phyloP scores from a whole-genome alignment of 2,329 filamentous ascomycete species.

The Exophiala oligosperma region DNA sequence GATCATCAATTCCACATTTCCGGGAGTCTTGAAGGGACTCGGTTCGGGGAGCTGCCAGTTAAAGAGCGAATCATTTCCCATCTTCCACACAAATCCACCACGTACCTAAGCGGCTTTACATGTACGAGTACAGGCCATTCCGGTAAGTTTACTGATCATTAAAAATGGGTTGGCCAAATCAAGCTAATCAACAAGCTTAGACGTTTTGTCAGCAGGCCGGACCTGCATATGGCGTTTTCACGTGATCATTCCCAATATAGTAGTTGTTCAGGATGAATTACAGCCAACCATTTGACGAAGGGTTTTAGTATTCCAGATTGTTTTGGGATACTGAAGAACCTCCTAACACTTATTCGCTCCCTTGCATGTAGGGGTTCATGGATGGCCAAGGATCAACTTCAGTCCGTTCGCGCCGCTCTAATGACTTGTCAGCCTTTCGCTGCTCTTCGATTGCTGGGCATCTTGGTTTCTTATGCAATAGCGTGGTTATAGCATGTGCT shows the following conservation, averaged over 20 bases:
- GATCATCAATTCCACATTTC: not conserved
- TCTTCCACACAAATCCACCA: not conserved
- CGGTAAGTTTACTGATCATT: conserved; percentile 1
- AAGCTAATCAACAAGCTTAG: not conserved
- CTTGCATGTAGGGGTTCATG: too few species aligned
- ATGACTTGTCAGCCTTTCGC: too few species aligned
- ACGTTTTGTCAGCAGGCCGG: not conserved
- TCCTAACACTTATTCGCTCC: not conserved
- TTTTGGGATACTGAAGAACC: not conserved
- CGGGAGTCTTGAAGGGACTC: too few species aligned
- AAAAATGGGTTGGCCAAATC: not conserved
- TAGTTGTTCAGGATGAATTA: not conserved
- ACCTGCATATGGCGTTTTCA: not conserved
- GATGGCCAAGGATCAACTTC: too few species aligned
- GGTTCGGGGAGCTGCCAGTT: too few species aligned
- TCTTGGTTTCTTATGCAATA: too few species aligned
- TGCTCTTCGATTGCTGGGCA: too few species aligned
- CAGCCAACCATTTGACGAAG: not conserved
- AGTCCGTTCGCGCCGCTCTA: too few species aligned
- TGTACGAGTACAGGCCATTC: not conserved
- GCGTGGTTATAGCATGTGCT: not conserved
- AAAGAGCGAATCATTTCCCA: not conserved
- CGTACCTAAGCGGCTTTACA: not conserved
- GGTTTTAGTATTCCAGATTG: not conserved
- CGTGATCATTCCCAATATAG: not conserved